Evolutionary conservation across 1,139 yeast genomes (phyloP).

Genomic region (Pichia sp.): DNA sequence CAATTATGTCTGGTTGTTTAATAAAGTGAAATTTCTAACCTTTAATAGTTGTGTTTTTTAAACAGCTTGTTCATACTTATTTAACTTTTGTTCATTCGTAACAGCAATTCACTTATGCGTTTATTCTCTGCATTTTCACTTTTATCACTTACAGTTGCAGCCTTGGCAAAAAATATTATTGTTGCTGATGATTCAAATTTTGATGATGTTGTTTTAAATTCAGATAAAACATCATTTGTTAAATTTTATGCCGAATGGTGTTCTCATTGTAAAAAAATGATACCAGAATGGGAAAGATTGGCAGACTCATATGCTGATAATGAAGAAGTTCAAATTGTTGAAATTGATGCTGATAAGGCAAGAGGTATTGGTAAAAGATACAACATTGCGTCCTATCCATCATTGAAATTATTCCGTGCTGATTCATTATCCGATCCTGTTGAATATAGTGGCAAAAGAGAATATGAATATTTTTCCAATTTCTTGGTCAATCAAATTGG

Average conservation of each 20-base stretch:
- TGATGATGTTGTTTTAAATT: conserved; percentile 45
- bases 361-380: conserved; percentile 49
- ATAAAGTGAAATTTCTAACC: no score
- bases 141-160: conserved; percentile 1
- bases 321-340: conserved; percentile 46
- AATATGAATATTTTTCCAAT: conserved; percentile 39
- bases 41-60: no score
- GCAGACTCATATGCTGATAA: conserved; percentile 43
- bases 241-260: conserved; percentile 83
- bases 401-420: conserved; percentile 51
- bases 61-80: no score
- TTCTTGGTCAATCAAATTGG: conserved; percentile 34
- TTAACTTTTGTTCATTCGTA: no score
- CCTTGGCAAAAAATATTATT: conserved; percentile 11
- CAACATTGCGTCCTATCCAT: conserved; percentile 62
- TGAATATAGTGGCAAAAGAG: conserved; percentile 45
- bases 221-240: conserved; percentile 60
- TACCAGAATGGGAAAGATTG: conserved; percentile 58
- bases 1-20: no score
- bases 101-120: no score
- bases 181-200: conserved; percentile 42
- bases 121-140: conserved; percentile 1
- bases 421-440: conserved; percentile 38
- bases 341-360: conserved; percentile 64
- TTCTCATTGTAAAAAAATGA: conserved; percentile 63